These are phyloP conservation scores for Lactifluus volemus DNA, from an alignment of 768 basidiomycete genomes.

Conservation along the genomic window DNA sequence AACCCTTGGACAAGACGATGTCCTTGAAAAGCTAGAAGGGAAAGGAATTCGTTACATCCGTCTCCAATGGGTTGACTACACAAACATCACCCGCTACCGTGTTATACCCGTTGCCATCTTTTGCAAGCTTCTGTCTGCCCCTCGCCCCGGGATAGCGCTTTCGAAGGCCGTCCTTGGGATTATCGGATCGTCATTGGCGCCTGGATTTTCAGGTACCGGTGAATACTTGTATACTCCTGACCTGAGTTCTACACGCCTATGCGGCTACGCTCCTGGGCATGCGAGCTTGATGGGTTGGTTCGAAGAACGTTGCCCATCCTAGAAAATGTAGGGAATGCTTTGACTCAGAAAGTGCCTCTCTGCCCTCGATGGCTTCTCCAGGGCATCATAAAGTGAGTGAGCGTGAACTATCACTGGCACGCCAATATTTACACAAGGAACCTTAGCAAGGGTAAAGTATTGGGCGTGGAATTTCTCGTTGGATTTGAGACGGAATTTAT, in stretches of 20 bases:
- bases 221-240: constrained; percentile 58
- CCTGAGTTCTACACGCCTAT: constrained; percentile 40
- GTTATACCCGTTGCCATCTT: constrained; percentile 50
- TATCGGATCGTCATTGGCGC: constrained; percentile 36
- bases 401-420: background rate
- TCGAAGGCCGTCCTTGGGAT: constrained; percentile 42
- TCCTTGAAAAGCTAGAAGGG: background rate
- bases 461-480: constrained; percentile 45
- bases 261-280: constrained; percentile 52
- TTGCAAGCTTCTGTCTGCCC: constrained; percentile 38
- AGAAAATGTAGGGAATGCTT: constrained; percentile 24
- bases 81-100: constrained; percentile 51
- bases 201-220: constrained; percentile 45
- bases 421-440: background rate
- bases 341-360: constrained; percentile 33
- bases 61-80: constrained; percentile 57
- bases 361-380: constrained; percentile 53
- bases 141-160: constrained; percentile 46
- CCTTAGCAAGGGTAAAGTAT: constrained; percentile 29
- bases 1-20: background rate
- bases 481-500: constrained; percentile 68
- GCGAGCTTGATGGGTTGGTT: constrained; percentile 61
- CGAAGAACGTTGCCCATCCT: constrained; percentile 43
- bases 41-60: constrained; percentile 30
- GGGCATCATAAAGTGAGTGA: constrained; percentile 42